Conservation (phyloP, 2,329 filamentous ascomycete species). For the Gnomoniopsis smithogilvyi region DNA sequence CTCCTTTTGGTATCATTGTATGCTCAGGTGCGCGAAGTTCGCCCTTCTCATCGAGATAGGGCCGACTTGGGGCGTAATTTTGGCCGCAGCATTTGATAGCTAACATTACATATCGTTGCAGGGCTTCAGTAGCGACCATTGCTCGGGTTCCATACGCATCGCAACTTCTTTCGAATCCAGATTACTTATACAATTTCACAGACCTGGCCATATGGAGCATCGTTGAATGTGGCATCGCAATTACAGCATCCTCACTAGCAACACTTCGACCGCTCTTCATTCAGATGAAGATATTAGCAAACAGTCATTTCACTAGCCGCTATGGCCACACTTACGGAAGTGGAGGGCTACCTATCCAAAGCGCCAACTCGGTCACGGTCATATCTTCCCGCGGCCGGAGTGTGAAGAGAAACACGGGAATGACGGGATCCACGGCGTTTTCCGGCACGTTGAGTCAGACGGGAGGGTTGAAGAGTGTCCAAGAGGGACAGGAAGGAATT, state of each 20-base stretch:
- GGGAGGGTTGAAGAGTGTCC: neutral
- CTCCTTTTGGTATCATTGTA: neutral
- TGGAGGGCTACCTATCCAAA: constrained; percentile 12
- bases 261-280: constrained; percentile 27
- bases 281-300: constrained; percentile 10
- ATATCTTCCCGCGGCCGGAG: constrained; percentile 8
- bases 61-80: neutral
- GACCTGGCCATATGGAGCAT: constrained; percentile 42
- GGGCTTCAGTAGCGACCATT: constrained; percentile 39
- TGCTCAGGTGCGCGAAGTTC: no score
- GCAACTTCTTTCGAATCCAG: constrained; percentile 30
- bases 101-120: constrained; percentile 14
- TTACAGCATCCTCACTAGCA: constrained; percentile 35
- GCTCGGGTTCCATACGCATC: constrained; percentile 41
- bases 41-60: neutral
- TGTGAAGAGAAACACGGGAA: neutral
- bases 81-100: neutral
- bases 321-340: constrained; percentile 3
- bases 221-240: constrained; percentile 38
- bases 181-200: constrained; percentile 38
- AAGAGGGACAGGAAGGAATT: constrained; percentile 5
- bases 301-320: constrained; percentile 9
- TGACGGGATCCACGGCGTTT: constrained; percentile 1
- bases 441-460: neutral
- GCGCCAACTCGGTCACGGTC: constrained; percentile 8